phyloP scores from a whole-genome alignment of 139 green algal genomes.

The Coelastrella sp. region DNA sequence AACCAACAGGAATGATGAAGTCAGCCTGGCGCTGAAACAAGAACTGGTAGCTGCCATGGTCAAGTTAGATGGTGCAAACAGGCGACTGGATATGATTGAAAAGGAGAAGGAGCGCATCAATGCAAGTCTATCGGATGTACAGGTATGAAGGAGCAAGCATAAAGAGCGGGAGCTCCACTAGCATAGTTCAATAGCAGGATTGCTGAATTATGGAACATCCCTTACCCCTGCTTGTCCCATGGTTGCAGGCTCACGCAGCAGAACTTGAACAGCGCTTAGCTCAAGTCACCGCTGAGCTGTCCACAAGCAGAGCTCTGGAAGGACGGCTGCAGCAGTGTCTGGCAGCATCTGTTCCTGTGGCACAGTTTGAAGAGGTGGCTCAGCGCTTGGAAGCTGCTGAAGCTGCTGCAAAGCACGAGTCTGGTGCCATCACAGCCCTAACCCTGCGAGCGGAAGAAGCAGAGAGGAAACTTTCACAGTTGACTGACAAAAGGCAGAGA shows the following conservation, averaged over 20 bases:
- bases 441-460: conserved; percentile 54
- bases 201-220: too few species aligned
- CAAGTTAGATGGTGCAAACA: conserved; percentile 50
- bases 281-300: not conserved
- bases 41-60: conserved; percentile 64
- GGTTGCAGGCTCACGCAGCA: conserved; percentile 50
- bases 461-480: conserved; percentile 52
- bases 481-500: conserved; percentile 48
- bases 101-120: conserved; percentile 54
- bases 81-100: conserved; percentile 60
- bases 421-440: not conserved
- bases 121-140: conserved; percentile 53
- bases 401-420: conserved; percentile 40
- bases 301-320: not conserved
- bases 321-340: not conserved
- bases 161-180: too few species aligned
- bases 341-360: not conserved
- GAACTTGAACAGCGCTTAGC: conserved; percentile 65
- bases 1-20: not conserved
- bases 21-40: conserved; percentile 40
- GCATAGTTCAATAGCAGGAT: too few species aligned
- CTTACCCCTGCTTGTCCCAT: too few species aligned
- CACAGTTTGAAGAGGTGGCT: conserved; percentile 62
- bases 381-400: conserved; percentile 56
- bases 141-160: too few species aligned